Percentiles rank a stretch among this genome's conserved stretches.
Conservation (phyloP, 164 flowering plant species). For the Santalum album region DNA sequence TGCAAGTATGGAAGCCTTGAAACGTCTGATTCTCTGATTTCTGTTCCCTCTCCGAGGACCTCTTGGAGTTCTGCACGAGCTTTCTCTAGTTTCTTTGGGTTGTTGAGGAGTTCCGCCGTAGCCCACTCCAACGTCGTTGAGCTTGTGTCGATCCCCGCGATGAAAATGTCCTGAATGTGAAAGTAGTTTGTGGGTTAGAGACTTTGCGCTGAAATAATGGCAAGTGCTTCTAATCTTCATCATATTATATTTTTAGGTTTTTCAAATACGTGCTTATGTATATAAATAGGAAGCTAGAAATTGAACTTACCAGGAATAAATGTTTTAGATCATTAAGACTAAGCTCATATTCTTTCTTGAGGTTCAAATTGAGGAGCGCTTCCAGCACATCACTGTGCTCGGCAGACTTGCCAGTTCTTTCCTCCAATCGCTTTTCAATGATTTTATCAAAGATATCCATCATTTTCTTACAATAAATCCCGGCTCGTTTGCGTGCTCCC, state of each 20-base stretch:
- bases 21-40: neutral
- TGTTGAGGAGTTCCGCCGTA: neutral
- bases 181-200: too few species aligned
- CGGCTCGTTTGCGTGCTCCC: neutral
- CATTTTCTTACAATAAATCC: neutral
- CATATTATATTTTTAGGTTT: too few species aligned
- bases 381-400: constrained; percentile 17
- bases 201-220: too few species aligned
- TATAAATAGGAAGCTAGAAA: neutral
- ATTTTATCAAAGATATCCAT: neutral
- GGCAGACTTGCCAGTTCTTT: neutral
- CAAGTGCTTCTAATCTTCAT: neutral
- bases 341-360: constrained; percentile 10
- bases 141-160: neutral
- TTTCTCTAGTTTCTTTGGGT: neutral
- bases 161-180: neutral
- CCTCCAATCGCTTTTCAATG: neutral
- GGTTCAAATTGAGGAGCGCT: constrained; percentile 7
- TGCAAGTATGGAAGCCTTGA: neutral
- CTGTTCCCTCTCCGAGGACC: neutral
- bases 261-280: too few species aligned
- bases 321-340: neutral
- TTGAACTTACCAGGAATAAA: constrained; percentile 7
- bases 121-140: neutral
- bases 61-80: neutral